Evolutionary conservation across 805 yeast species (phyloP).

Genomic region (Gaillardinia entomophila): DNA sequence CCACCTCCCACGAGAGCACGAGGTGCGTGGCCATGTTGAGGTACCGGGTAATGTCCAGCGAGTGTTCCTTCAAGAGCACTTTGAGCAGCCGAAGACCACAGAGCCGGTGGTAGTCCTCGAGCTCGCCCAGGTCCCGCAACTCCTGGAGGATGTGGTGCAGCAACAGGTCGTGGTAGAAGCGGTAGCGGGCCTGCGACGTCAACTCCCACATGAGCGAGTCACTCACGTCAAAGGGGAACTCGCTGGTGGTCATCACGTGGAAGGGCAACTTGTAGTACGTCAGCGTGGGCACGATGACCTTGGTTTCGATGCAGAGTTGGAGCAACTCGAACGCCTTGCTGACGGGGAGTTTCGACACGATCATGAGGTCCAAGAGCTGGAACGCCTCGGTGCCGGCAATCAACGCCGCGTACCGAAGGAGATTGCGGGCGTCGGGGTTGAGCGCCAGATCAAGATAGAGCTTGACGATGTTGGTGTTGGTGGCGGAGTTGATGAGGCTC

Average conservation of each 20-base stretch:
- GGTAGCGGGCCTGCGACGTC: constrained; percentile 28
- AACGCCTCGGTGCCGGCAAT: constrained; percentile 31
- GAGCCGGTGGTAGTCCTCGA: constrained; percentile 25
- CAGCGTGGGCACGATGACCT: constrained; percentile 32
- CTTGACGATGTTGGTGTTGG: constrained; percentile 12
- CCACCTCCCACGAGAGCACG: constrained; percentile 26
- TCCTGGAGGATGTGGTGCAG: constrained; percentile 24
- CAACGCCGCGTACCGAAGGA: constrained; percentile 39
- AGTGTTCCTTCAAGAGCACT: constrained; percentile 9
- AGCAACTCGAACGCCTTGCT: constrained; percentile 25
- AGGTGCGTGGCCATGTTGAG: constrained; percentile 38
- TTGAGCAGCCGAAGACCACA: constrained; percentile 40
- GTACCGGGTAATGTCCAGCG: constrained; percentile 15
- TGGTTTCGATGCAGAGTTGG: constrained; percentile 24
- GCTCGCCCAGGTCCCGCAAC: constrained; percentile 17
- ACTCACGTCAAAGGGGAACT: constrained; percentile 22
- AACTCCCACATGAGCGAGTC: constrained; percentile 27
- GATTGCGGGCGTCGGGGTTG: constrained; percentile 8
- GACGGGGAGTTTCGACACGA: constrained; percentile 30
- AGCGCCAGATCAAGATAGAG: constrained; percentile 14
- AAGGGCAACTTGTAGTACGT: constrained; percentile 45
- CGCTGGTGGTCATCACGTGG: constrained; percentile 23
- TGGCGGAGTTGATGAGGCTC: constrained; percentile 7
- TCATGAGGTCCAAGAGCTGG: constrained; percentile 29
- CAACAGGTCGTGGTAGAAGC: constrained; percentile 37